These are phyloP conservation scores for Balakata baccata DNA, from an alignment of 345 rosid species.

Conservation along the genomic window DNA sequence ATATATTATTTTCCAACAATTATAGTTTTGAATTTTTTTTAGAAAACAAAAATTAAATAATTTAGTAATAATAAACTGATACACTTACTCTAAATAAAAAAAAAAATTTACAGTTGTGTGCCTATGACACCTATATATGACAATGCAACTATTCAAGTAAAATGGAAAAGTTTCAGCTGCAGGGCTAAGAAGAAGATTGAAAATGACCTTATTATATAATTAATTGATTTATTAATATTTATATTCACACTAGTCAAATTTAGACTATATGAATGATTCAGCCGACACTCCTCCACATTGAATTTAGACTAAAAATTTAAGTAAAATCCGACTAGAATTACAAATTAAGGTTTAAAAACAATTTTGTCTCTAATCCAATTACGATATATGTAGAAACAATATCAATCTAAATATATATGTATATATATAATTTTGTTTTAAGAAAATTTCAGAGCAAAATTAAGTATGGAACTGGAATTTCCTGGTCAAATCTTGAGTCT, in stretches of 20 bases:
- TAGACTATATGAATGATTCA: not conserved
- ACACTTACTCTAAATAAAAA: not conserved
- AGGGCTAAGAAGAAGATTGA: not conserved
- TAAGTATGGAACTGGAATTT: too few relatives aligned
- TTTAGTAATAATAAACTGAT: too few relatives aligned
- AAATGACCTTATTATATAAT: constrained; percentile 1
- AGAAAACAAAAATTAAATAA: too few relatives aligned
- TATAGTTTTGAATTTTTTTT: too few relatives aligned
- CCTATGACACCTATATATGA: constrained; percentile 4
- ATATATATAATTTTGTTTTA: too few relatives aligned
- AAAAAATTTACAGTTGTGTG: constrained; percentile 8
- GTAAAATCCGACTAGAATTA: too few relatives aligned
- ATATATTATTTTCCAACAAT: not conserved
- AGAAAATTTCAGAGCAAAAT: too few relatives aligned
- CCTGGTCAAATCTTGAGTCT: too few relatives aligned
- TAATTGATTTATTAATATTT: not conserved
- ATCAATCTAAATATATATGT: too few relatives aligned
- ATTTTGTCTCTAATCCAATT: too few relatives aligned
- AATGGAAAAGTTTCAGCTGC: not conserved
- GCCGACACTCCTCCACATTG: not conserved
- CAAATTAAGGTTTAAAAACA: too few relatives aligned
- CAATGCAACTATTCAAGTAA: not conserved
- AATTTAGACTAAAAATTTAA: not conserved
- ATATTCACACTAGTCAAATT: not conserved
- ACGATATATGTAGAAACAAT: too few relatives aligned